Evolutionary conservation across 441 rosid species (phyloP), one percentile per base, ranked within the genome.

Genomic region (Adansonia gregorii): DNA sequence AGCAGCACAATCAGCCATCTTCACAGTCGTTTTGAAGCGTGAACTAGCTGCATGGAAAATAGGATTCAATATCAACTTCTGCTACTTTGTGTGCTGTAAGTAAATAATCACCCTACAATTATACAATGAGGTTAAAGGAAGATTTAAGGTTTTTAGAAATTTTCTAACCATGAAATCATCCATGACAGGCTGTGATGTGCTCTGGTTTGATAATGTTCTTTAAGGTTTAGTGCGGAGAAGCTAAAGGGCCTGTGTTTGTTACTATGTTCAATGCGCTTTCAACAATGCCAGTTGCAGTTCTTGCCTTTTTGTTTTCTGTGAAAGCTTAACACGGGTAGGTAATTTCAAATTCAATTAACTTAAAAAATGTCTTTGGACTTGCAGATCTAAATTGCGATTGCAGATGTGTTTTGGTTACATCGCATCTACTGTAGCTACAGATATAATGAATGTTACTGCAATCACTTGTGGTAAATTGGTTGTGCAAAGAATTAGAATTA

Each of bases 231-330:
- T 88, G 90, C 87, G 90, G 90, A 60, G 83, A 85, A 76, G 79
- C 63, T 73, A 91, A 82, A 79, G 96, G 88, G 43, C 94, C 96
- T 3, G 94, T 90, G 46, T 92, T 88, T 61, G 94, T 87, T 49
- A 89, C 94, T 83, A 83, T 90, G 88, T 90, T 92, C 86, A 92
- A 87, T 83, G 93, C 96, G 4, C 82, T 92, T 72, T 59, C 85
- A 1, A 86, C 96, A 1, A 81, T 92, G 72, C 19, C 85, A 12
- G 93, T 88, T 1, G 89, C 92, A 4, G 11, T 83, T 3, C 75
- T 88, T 6, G 89, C 91, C 22, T 89, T 78, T 88, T 87, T 76
- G 83, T 86, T 52, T 76, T 91, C 3, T 90, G 92, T 0, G 95
- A 91, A 82, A 87, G 81, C 91, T 91, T 60, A 86, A 81, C 67